phyloP scores from a whole-genome alignment of 169 alveolate species.

The Eimeria necatrix region DNA sequence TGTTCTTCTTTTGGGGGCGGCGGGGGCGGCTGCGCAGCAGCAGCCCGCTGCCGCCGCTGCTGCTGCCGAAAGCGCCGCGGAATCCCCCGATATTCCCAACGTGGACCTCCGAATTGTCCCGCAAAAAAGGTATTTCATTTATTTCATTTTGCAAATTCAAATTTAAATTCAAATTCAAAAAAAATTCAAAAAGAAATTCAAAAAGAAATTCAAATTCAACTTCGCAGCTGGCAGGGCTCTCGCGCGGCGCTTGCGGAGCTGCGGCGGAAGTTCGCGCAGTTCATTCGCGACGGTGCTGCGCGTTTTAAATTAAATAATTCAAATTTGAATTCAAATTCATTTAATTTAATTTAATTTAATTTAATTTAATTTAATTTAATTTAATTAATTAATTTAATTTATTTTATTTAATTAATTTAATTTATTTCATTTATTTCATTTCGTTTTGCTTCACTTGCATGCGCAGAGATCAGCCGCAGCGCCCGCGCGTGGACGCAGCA shows the following conservation, averaged over 20 bases:
- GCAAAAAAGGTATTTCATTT: background rate
- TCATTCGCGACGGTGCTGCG: background rate
- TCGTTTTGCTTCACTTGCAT: too few species aligned
- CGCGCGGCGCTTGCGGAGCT: slow-evolving; percentile 15
- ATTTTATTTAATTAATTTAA: too few species aligned
- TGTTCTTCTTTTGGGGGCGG: too few species aligned
- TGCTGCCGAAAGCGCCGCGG: background rate
- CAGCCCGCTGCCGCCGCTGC: background rate
- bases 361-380: too few species aligned
- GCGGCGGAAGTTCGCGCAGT: background rate
- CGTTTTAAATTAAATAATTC: background rate
- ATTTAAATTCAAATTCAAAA: background rate
- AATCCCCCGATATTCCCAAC: background rate
- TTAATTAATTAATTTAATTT: too few species aligned
- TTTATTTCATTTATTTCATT: too few species aligned
- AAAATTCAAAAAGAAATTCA: too few species aligned
- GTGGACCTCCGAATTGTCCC: background rate
- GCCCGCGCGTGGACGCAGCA: too few species aligned
- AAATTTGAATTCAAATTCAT: background rate
- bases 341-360: too few species aligned
- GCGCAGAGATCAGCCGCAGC: too few species aligned
- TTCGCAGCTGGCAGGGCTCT: slow-evolving; percentile 5
- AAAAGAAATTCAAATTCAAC: background rate
- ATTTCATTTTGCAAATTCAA: background rate
- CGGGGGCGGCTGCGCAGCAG: too few species aligned